A percentile compares a stretch with the other conserved stretches of the same genome.
phyloP scores from a whole-genome alignment of 2,329 filamentous ascomycete genomes.

The Exserohilum turcica region DNA sequence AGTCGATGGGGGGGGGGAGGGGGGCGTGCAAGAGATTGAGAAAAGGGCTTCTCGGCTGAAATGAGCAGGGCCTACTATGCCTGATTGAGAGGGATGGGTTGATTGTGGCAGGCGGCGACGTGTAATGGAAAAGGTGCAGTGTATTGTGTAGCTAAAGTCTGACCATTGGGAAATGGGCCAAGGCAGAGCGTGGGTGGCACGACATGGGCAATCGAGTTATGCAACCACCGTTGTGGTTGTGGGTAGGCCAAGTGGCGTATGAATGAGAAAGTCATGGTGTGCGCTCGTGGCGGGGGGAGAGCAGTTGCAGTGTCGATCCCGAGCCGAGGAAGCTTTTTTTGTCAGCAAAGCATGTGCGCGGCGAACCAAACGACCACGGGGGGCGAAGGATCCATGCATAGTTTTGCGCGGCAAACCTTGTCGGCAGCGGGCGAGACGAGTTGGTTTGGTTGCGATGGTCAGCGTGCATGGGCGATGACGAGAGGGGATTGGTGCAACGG shows the following conservation, averaged over 20 bases:
- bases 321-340: not conserved
- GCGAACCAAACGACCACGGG: not conserved
- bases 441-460: not conserved
- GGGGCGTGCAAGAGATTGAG: too few species aligned
- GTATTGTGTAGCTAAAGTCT: not conserved
- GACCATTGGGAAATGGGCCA: conserved; percentile 7
- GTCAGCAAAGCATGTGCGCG: not conserved
- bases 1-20: too few species aligned
- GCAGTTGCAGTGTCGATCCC: not conserved
- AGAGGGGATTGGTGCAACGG: conserved; percentile 15
- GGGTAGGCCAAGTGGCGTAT: conserved; percentile 3
- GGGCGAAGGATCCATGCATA: not conserved
- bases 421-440: not conserved
- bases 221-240: conserved; percentile 3
- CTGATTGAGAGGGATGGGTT: too few species aligned
- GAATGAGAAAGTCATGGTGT: not conserved
- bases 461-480: not conserved
- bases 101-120: not conserved
- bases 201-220: not conserved
- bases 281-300: not conserved
- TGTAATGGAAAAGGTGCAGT: not conserved
- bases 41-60: not conserved
- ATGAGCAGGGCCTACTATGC: conserved; percentile 1
- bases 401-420: conserved; percentile 2
- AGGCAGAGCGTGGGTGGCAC: conserved; percentile 1